Evolutionary conservation across 2,329 filamentous ascomycete genomes (phyloP), one percentile per base, ranked within the genome.

Genomic region (Epichloe sylvatica): DNA sequence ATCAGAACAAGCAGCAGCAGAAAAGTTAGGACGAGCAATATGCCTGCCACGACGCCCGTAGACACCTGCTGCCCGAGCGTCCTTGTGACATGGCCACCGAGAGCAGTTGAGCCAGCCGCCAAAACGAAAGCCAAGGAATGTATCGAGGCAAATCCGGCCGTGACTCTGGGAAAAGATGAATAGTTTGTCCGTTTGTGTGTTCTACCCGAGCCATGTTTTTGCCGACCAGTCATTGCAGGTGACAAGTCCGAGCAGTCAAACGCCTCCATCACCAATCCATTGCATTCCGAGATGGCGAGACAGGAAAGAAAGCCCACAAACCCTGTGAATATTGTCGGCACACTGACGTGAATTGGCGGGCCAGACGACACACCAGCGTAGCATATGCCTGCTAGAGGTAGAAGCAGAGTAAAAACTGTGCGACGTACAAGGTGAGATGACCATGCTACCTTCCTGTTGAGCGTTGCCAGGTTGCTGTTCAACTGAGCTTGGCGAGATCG

Each of bases 201-300:
- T 47, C 64, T 65, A 12, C 62, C 60, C 5, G 67, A 67, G 3
- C 60, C 57, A n/a, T 68, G 68, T 30, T 65, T 69, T n/a, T 71
- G 71, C 15, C 71, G 70, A 33, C 77, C 76, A 6, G 75, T 84
- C 70, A 84, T 82, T 11, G 83, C 81, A 2, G 83, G 80, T 56
- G 85, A 83, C 4, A 90, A 70, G 62, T 90, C 86, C 39, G 82
- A 86, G n/a, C 81, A 85, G 61, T 90, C 86, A 62, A 83, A 90
- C 0, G 81, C 82, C 60, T 89, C 84, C 84, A 90, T 89, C 60
- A 89, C 76, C 34, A 90, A 67, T 1, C 84, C 83, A 54, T 83
- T 78, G 63, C 84, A 88, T 64, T 90, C 85, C 2, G 84, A 78
- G 43, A 87, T 80, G 1, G 83, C 84, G 9, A 91, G 74, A 47